Evolutionary conservation across 2,329 filamentous ascomycete species (phyloP), one percentile per base, ranked within the genome.

Genomic region (Aspergillus sp.): DNA sequence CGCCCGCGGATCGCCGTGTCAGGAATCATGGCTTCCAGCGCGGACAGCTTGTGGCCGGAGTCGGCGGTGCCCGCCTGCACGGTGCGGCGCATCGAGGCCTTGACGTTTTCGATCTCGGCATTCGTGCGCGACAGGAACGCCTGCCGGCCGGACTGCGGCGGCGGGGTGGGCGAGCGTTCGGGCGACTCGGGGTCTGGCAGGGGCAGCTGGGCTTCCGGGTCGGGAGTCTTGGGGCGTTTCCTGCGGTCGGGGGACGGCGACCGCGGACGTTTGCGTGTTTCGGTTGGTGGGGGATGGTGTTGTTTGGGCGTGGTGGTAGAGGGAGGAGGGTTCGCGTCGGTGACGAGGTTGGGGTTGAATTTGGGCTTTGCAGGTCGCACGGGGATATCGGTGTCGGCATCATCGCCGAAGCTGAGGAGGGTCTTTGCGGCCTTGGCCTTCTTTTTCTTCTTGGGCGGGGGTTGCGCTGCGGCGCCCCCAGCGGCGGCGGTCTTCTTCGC

Each of bases 21-120:
- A 0, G 76, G 76, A 42, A 79, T 79, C 67, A 79, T 71, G 22
- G 73, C 65, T 62, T 79, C 76, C 3, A 79, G 63, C 0, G 75
- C 75, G 24, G 76, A 75, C 52, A 77, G 76, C 60, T 74, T 75
- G 50, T 59, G 67, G 5, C 62, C 63, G 3, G 69, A 64, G 20
- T 72, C 68, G 10, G 60, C 60, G 1, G 71, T 57, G 2, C 59
- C 64, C 1, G 65, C 60, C 6, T 69, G 58, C 22, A 70, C 65
- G 45, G 65, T 72, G 17, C 76, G 74, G 45, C 73, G 73, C 76
- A 79, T 78, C 1, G 75, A 78, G 10, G 73, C 69, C 58, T 76
- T 77, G 10, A 79, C 63, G 20, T 67, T 66, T 3, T 70, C 73
- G 41, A 77, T 77, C 53, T 77, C 69, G 14, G 73, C 74, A 50